phyloP scores from a whole-genome alignment of 2,329 filamentous ascomycete genomes.

The Colletotrichum graminicola region DNA sequence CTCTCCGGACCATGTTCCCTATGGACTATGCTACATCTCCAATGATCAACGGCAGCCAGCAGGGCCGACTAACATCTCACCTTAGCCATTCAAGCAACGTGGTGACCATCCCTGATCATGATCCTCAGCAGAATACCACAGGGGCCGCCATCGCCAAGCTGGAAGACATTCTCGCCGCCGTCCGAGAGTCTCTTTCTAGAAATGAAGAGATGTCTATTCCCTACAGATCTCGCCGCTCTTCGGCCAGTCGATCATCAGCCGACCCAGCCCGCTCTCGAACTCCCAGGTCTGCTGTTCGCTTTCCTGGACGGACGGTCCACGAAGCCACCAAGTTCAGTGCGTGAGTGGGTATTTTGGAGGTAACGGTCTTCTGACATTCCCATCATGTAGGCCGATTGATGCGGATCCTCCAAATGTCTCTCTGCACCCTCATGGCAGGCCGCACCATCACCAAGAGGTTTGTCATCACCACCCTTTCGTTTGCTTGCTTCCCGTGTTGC shows the following conservation, averaged over 20 bases:
- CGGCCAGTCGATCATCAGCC: slow-evolving; percentile 21
- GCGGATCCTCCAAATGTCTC: slow-evolving; percentile 69
- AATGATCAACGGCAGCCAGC: slow-evolving; percentile 16
- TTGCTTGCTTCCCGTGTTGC: neutral
- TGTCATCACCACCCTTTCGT: slow-evolving; percentile 17
- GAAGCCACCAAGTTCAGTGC: slow-evolving; percentile 67
- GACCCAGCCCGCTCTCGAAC: slow-evolving; percentile 10
- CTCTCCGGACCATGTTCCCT: neutral
- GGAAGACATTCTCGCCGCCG: slow-evolving; percentile 65
- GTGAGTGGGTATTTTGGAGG: slow-evolving; percentile 23
- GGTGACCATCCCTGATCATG: slow-evolving; percentile 28
- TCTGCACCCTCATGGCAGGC: slow-evolving; percentile 68
- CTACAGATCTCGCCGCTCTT: slow-evolving; percentile 53
- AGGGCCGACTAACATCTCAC: slow-evolving; percentile 29
- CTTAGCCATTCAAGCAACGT: slow-evolving; percentile 14
- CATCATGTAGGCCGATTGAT: slow-evolving; percentile 64
- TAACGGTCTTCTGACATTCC: neutral
- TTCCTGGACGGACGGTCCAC: slow-evolving; percentile 61
- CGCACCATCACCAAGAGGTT: slow-evolving; percentile 73
- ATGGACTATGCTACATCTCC: slow-evolving; percentile 36
- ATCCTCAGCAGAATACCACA: slow-evolving; percentile 33
- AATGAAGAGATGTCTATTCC: slow-evolving; percentile 61
- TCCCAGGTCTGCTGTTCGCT: slow-evolving; percentile 47
- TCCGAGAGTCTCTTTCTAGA: slow-evolving; percentile 63
- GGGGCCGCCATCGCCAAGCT: slow-evolving; percentile 62